These are phyloP conservation scores for Monosporascus sp. DNA, from an alignment of 2,329 filamentous ascomycete genomes.

Conservation along the genomic window DNA sequence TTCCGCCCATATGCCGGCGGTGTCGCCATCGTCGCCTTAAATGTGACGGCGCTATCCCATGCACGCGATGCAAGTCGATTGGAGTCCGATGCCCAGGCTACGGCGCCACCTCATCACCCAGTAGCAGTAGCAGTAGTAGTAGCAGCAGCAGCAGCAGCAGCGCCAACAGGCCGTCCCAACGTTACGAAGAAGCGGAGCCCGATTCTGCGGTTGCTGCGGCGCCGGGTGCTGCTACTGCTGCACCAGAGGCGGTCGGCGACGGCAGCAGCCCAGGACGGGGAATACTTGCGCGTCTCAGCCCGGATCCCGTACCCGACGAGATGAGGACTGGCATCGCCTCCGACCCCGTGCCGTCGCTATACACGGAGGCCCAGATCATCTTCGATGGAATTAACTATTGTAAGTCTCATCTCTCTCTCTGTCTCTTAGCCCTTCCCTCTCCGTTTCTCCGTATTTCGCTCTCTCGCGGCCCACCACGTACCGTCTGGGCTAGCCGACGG, in stretches of 20 bases:
- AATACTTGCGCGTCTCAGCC: slow-evolving; percentile 2
- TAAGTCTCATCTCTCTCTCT: neutral
- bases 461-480: neutral
- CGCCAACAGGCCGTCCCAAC: neutral
- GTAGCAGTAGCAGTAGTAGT: neutral
- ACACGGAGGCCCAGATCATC: slow-evolving; percentile 10
- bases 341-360: slow-evolving; percentile 5
- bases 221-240: neutral
- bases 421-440: neutral
- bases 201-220: neutral
- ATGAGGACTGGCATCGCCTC: neutral
- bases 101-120: neutral
- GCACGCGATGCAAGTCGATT: neutral
- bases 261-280: slow-evolving; percentile 1
- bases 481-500: no score
- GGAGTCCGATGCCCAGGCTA: neutral
- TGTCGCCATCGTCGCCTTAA: neutral
- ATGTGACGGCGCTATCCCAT: neutral
- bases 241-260: neutral
- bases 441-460: neutral
- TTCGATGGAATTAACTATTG: slow-evolving; percentile 11
- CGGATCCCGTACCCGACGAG: slow-evolving; percentile 5
- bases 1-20: neutral
- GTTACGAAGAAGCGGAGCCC: neutral
- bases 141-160: neutral